Evolutionary conservation across 208 protist species (phyloP).

Genomic region (Herpetomonas tarakana): DNA sequence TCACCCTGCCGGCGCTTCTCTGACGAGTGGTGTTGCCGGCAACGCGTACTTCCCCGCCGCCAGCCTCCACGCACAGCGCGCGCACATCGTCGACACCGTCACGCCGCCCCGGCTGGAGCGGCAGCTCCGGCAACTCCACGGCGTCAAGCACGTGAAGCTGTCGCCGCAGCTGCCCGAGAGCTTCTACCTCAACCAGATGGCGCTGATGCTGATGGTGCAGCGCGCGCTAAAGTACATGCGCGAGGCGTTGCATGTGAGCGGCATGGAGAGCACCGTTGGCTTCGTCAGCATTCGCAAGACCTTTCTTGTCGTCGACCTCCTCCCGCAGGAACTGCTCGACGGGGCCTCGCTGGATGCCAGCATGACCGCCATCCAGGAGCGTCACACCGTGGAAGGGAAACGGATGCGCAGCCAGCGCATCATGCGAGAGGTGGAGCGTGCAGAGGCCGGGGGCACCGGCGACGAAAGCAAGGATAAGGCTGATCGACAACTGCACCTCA

Average conservation of each 20-base stretch:
- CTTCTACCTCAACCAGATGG: slow-evolving; percentile 55
- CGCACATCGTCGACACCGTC: slow-evolving; percentile 39
- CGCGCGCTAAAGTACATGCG: slow-evolving; percentile 34
- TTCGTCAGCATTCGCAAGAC: slow-evolving; percentile 14
- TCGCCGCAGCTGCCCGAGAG: slow-evolving; percentile 39
- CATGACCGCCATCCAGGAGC: neutral
- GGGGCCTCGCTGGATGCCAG: slow-evolving; percentile 1
- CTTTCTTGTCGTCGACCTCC: neutral
- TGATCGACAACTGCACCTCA: neutral
- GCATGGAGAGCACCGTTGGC: slow-evolving; percentile 25
- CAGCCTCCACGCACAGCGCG: slow-evolving; percentile 25
- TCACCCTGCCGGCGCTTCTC: too few relatives aligned
- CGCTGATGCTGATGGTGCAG: slow-evolving; percentile 64
- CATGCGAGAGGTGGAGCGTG: neutral
- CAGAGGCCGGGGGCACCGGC: neutral
- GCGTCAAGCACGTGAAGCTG: slow-evolving; percentile 28
- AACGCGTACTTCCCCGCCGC: slow-evolving; percentile 13
- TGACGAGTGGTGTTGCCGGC: neutral
- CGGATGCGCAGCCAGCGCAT: neutral
- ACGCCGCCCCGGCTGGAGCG: slow-evolving; percentile 23
- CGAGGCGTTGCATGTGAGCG: slow-evolving; percentile 1
- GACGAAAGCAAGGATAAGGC: neutral
- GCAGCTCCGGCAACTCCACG: slow-evolving; percentile 42
- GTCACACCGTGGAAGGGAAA: neutral
- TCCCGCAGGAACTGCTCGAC: slow-evolving; percentile 16